Conservation (phyloP, 306 rosid genomes). For the Rubus idaeus region DNA sequence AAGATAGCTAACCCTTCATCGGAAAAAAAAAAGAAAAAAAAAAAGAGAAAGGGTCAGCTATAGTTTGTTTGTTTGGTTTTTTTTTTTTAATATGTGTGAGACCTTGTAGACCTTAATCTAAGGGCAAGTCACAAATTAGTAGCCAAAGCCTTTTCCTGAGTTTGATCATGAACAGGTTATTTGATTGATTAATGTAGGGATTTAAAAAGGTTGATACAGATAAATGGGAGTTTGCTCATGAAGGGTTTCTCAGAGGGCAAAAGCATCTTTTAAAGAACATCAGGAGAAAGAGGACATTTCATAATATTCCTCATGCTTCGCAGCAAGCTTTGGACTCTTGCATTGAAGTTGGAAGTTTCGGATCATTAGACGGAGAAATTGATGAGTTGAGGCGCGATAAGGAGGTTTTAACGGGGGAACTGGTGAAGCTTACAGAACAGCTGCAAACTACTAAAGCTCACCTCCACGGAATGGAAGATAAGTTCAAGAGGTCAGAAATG, state of each 20-base stretch:
- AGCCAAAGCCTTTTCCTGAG: constrained; percentile 7
- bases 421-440: constrained; percentile 69
- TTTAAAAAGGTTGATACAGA: constrained; percentile 85
- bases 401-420: constrained; percentile 62
- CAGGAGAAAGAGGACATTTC: constrained; percentile 60
- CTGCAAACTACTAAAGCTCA: constrained; percentile 49
- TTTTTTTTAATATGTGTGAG: constrained; percentile 1
- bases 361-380: constrained; percentile 53
- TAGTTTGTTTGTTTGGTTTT: not conserved
- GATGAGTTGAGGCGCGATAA: constrained; percentile 61
- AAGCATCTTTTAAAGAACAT: constrained; percentile 66
- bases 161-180: constrained; percentile 23
- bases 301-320: constrained; percentile 21
- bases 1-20: too few relatives aligned
- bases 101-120: not conserved
- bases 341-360: constrained; percentile 68
- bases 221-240: constrained; percentile 87
- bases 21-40: too few relatives aligned
- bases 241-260: constrained; percentile 79
- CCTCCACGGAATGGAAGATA: constrained; percentile 57
- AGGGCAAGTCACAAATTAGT: not conserved
- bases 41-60: too few relatives aligned
- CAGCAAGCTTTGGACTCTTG: constrained; percentile 55
- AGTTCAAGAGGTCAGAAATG: constrained; percentile 53
- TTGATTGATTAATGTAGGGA: constrained; percentile 48